Conservation (phyloP, 352 stramenopile species). For the Phytophthora sojae region DNA sequence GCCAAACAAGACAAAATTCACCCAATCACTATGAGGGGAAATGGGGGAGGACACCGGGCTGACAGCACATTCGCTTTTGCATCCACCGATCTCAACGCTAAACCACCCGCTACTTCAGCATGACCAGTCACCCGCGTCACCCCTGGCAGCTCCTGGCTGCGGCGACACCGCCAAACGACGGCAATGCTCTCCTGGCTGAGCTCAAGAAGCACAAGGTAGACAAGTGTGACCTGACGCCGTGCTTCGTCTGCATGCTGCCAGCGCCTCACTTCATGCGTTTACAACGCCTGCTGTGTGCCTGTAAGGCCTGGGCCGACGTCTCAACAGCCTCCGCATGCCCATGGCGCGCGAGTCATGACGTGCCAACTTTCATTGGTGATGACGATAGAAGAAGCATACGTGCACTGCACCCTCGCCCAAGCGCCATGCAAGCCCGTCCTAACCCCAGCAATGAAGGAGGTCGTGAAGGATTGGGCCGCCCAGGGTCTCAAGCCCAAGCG, state of each 20-base stretch:
- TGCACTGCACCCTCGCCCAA: background rate
- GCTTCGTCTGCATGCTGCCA: constrained; percentile 4
- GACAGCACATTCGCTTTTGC: too few species aligned
- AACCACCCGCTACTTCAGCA: too few species aligned
- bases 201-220: constrained; percentile 3
- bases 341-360: constrained; percentile 20
- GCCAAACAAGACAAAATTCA: too few species aligned
- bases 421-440: constrained; percentile 3
- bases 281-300: background rate
- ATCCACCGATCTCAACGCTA: too few species aligned
- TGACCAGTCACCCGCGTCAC: too few species aligned
- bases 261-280: constrained; percentile 4
- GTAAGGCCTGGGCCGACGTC: background rate
- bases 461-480: background rate
- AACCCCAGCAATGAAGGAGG: constrained; percentile 18
- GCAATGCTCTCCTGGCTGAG: too few species aligned
- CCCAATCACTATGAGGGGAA: too few species aligned
- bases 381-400: constrained; percentile 25
- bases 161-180: too few species aligned
- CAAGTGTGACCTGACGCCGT: constrained; percentile 10
- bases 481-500: too few species aligned
- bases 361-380: background rate
- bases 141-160: too few species aligned
- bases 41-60: too few species aligned
- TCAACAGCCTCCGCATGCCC: background rate